Conservation (phyloP, 148 eudicot species). For the Fallopia convolvulus region DNA sequence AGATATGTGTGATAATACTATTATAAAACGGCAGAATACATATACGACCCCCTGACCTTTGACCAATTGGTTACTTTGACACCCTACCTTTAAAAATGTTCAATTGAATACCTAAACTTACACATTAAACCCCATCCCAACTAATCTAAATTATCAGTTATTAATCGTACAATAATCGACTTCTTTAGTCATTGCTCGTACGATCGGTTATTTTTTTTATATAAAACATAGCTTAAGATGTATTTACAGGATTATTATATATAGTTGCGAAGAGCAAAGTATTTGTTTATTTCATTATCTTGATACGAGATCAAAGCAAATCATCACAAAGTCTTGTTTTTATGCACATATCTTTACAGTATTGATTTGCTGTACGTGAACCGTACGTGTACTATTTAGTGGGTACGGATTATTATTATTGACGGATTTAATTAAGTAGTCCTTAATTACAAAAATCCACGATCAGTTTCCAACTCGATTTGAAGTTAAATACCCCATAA, state of each 20-base stretch:
- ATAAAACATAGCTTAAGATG: neutral
- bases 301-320: neutral
- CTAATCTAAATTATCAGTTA: neutral
- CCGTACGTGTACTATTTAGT: neutral
- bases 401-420: neutral
- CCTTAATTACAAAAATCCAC: neutral
- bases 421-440: neutral
- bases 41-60: too few species aligned
- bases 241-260: neutral
- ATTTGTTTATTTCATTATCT: neutral
- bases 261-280: neutral
- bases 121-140: too few species aligned
- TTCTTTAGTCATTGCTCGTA: neutral
- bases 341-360: conserved; percentile 3
- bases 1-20: too few species aligned
- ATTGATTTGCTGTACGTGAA: neutral
- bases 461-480: neutral
- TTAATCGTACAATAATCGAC: neutral
- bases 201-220: neutral
- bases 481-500: neutral
- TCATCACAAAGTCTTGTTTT: neutral
- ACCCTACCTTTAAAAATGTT: too few species aligned
- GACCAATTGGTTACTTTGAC: too few species aligned
- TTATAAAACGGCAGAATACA: too few species aligned
- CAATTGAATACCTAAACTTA: too few species aligned